Evolutionary conservation across 2,329 filamentous ascomycete species (phyloP), one percentile per base, ranked within the genome.

Genomic region (Aspergillus sp.): DNA sequence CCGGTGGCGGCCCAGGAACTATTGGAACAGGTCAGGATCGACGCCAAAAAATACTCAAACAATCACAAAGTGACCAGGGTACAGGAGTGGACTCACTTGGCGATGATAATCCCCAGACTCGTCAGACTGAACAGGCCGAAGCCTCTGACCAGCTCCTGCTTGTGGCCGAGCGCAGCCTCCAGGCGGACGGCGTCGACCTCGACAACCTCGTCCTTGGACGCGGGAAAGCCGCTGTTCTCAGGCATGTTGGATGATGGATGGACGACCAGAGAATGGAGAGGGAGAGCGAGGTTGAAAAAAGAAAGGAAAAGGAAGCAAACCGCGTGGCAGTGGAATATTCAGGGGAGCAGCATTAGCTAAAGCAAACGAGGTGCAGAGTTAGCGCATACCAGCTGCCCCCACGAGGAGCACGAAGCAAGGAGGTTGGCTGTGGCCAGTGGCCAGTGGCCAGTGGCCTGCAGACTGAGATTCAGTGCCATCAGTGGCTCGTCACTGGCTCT

Each of bases 1-100:
- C 83, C 84, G n/a, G 85, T 72, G 4, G 83, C 80, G 33, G 83
- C 78, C 84, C 84, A 87, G 3, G 84, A 83, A 61, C 84, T 86
- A 64, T 82, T 19, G 24, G n/a, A 43, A 33, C 39, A 15, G 37
- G 37, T 24, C 24, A 39, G 19, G 37, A 39, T 17, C 3, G 1
- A 19, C 40, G 24, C 19, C 49, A 59, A 21, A 11, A 40, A 39
- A 50, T 50, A 21, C 45, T 19, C 45, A 8, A 27, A 35, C 2
- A 14, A 12, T 5, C 27, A 27, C 17, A 9, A 33, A 15, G 33
- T 40, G 21, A 37, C 24, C 2, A 6, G 50, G n/a, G 8, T 19
- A 17, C 8, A 31, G 21, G 3, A 21, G 9, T 8, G 8, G 11
- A 60, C 68, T 21, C 52, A 68, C 68, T 69, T 70, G 33, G 67